A percentile compares a stretch with the other conserved stretches of the same genome.
Evolutionary conservation across 163 green algal species (phyloP).

Genomic region (Scenedesmus sp.): DNA sequence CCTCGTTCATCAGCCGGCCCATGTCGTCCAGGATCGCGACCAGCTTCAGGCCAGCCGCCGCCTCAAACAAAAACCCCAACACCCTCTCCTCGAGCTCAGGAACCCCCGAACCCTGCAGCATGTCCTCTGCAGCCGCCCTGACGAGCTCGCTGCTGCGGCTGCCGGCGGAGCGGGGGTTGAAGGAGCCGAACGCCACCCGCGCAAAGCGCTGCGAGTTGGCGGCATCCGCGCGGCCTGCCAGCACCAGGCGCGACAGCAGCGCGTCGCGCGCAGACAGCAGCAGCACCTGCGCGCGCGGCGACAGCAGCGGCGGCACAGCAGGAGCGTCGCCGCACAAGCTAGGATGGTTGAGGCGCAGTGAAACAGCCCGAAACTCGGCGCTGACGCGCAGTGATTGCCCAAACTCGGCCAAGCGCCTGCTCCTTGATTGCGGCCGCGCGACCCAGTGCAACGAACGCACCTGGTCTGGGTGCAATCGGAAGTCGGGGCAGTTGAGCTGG

Average conservation of each 20-base stretch:
- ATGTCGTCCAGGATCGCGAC: slow-evolving; percentile 79
- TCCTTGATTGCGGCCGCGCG: no score
- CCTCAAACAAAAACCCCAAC: slow-evolving; percentile 75
- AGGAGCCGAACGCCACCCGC: slow-evolving; percentile 75
- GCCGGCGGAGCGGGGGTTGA: neutral
- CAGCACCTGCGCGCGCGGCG: slow-evolving; percentile 70
- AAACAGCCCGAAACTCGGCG: no score
- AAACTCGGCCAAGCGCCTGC: no score
- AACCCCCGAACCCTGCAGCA: slow-evolving; percentile 77
- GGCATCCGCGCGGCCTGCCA: slow-evolving; percentile 57
- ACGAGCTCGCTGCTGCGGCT: slow-evolving; percentile 22
- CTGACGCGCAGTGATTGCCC: no score
- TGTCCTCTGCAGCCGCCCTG: slow-evolving; percentile 61
- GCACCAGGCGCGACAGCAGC: slow-evolving; percentile 79
- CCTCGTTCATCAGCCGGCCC: slow-evolving; percentile 67
- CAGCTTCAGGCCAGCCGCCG: slow-evolving; percentile 74
- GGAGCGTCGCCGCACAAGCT: neutral
- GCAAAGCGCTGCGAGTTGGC: slow-evolving; percentile 69
- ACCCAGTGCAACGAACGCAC: no score
- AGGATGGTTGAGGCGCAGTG: neutral
- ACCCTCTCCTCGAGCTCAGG: slow-evolving; percentile 79
- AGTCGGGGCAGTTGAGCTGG: slow-evolving; percentile 75
- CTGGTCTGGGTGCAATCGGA: slow-evolving; percentile 80
- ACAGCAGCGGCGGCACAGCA: neutral
- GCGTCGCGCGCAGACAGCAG: slow-evolving; percentile 82